Evolutionary conservation across 2,329 filamentous ascomycete genomes (phyloP).

Genomic region (Colletotrichum sp.): DNA sequence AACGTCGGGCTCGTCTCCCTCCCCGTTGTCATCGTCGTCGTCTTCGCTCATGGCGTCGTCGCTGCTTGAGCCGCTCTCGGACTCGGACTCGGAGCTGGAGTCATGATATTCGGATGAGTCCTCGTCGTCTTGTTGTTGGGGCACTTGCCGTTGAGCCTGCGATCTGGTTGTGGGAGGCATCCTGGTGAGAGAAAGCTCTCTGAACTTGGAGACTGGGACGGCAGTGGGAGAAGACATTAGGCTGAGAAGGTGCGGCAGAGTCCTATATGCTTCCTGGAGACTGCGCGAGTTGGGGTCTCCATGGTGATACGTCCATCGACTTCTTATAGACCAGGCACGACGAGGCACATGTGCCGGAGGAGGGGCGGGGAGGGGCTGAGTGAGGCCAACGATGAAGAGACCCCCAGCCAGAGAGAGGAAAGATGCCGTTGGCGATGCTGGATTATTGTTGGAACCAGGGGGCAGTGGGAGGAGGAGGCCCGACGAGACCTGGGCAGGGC

Average conservation of each 20-base stretch:
- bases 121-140: slow-evolving; percentile 8
- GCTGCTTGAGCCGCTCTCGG: slow-evolving; percentile 25
- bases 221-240: slow-evolving; percentile 31
- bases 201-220: slow-evolving; percentile 38
- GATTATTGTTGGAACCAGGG: background rate
- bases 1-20: slow-evolving; percentile 27
- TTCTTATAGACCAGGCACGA: slow-evolving; percentile 10
- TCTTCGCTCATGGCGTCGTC: slow-evolving; percentile 27
- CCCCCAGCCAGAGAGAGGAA: background rate
- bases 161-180: slow-evolving; percentile 41
- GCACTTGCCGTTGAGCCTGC: slow-evolving; percentile 31
- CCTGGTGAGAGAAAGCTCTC: slow-evolving; percentile 45
- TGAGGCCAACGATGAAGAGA: slow-evolving; percentile 14
- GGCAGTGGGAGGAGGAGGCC: background rate
- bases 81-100: slow-evolving; percentile 31
- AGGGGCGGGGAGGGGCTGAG: background rate
- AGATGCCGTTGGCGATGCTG: slow-evolving; percentile 3
- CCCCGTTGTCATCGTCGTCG: slow-evolving; percentile 27
- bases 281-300: background rate
- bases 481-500: background rate
- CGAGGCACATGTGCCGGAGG: background rate
- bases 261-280: slow-evolving; percentile 10
- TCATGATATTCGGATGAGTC: slow-evolving; percentile 23
- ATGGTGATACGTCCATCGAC: slow-evolving; percentile 2
- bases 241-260: background rate